phyloP scores from a whole-genome alignment of 2,329 filamentous ascomycete genomes.

The Nothomitra cinnamomea region DNA sequence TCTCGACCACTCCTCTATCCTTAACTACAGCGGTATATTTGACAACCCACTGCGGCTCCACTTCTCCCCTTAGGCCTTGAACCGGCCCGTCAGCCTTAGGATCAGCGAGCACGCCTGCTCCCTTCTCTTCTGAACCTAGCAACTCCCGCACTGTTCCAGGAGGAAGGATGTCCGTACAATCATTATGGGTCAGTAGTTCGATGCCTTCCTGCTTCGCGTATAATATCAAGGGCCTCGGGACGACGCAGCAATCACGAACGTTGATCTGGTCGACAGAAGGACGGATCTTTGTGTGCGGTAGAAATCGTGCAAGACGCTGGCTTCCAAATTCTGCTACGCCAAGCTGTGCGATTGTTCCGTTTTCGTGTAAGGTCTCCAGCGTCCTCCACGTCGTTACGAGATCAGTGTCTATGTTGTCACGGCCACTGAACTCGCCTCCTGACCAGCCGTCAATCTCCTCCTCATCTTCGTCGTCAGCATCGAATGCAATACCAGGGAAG shows the following conservation, averaged over 20 bases:
- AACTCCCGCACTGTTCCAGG: slow-evolving; percentile 71
- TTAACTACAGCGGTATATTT: slow-evolving; percentile 95
- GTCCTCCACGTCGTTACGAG: slow-evolving; percentile 51
- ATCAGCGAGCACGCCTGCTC: slow-evolving; percentile 56
- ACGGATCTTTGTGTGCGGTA: slow-evolving; percentile 50
- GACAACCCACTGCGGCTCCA: slow-evolving; percentile 83
- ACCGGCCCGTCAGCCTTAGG: slow-evolving; percentile 24
- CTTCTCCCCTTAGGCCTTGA: slow-evolving; percentile 55
- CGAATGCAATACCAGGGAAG: slow-evolving; percentile 85
- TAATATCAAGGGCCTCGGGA: slow-evolving; percentile 69
- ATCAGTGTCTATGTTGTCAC: slow-evolving; percentile 37
- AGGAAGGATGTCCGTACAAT: slow-evolving; percentile 83
- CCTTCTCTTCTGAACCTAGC: slow-evolving; percentile 52
- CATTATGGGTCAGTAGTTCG: slow-evolving; percentile 82
- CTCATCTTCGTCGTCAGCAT: slow-evolving; percentile 76
- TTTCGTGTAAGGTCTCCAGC: slow-evolving; percentile 54
- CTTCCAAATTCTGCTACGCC: slow-evolving; percentile 86
- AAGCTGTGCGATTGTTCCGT: slow-evolving; percentile 56
- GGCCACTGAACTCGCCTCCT: slow-evolving; percentile 10
- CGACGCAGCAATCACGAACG: slow-evolving; percentile 85
- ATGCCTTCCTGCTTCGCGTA: slow-evolving; percentile 73
- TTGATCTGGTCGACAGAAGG: slow-evolving; percentile 94
- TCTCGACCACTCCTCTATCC: slow-evolving; percentile 89
- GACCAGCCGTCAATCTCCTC: slow-evolving; percentile 23
- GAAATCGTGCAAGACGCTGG: slow-evolving; percentile 61